Evolutionary conservation across 306 rosid species (phyloP).

Genomic region (Coriaria nepalensis): DNA sequence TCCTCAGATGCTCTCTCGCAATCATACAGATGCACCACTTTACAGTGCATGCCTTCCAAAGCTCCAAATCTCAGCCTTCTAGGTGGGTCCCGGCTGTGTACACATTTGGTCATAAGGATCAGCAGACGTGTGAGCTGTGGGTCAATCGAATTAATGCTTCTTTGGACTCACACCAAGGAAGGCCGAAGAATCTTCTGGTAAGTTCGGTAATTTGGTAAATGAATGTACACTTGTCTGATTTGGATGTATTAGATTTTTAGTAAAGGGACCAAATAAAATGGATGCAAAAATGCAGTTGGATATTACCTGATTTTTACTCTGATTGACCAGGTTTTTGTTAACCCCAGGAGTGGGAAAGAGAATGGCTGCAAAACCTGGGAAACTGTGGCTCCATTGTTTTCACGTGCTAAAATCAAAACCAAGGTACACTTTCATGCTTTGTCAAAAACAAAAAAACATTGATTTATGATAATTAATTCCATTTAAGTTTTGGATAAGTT

Average conservation of each 20-base stretch:
- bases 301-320: slow-evolving; percentile 30
- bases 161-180: slow-evolving; percentile 38
- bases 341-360: slow-evolving; percentile 92
- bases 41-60: slow-evolving; percentile 48
- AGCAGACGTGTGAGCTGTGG: slow-evolving; percentile 60
- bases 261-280: slow-evolving; percentile 10
- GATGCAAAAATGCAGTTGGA: slow-evolving; percentile 10
- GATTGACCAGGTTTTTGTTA: slow-evolving; percentile 75
- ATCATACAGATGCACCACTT: slow-evolving; percentile 53
- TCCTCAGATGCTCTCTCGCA: slow-evolving; percentile 2
- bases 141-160: slow-evolving; percentile 41
- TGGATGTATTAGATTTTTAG: slow-evolving; percentile 3
- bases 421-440: slow-evolving; percentile 36
- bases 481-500: too few relatives aligned
- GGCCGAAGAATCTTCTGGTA: slow-evolving; percentile 85
- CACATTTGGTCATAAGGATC: slow-evolving; percentile 57
- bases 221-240: slow-evolving; percentile 7
- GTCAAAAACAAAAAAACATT: background rate
- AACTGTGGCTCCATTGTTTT: slow-evolving; percentile 65
- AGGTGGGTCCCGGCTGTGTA: slow-evolving; percentile 37
- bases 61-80: slow-evolving; percentile 47
- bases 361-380: slow-evolving; percentile 75
- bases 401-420: slow-evolving; percentile 61
- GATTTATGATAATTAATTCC: too few relatives aligned
- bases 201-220: slow-evolving; percentile 22